A percentile compares a stretch with the other conserved stretches of the same genome.
Evolutionary conservation across 2,329 filamentous ascomycete genomes (phyloP).

Genomic region (Monosporascus sp.): DNA sequence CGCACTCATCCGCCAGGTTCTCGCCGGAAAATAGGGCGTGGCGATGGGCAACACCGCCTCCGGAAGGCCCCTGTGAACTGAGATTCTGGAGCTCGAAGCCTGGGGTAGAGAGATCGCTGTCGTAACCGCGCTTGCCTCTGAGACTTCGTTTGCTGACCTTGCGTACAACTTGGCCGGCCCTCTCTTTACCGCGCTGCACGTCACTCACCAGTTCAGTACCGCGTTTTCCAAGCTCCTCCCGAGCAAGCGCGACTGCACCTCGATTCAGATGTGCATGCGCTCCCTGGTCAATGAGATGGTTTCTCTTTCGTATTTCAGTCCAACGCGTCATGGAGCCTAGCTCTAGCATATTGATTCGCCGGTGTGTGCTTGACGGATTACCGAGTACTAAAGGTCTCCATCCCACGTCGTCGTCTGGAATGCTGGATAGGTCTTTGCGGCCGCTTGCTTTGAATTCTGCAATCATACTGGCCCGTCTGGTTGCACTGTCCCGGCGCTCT

Average conservation of each 20-base stretch:
- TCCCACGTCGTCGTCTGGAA: slow-evolving; percentile 48
- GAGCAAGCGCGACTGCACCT: slow-evolving; percentile 27
- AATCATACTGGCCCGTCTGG: slow-evolving; percentile 36
- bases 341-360: slow-evolving; percentile 68
- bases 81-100: slow-evolving; percentile 10
- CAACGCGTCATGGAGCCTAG: slow-evolving; percentile 63
- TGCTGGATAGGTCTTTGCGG: slow-evolving; percentile 23
- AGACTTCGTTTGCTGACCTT: slow-evolving; percentile 30
- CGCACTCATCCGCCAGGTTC: slow-evolving; percentile 28
- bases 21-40: slow-evolving; percentile 14
- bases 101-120: slow-evolving; percentile 19
- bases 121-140: slow-evolving; percentile 22
- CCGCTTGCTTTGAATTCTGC: slow-evolving; percentile 26
- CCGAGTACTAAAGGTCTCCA: slow-evolving; percentile 69
- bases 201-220: slow-evolving; percentile 22
- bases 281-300: slow-evolving; percentile 48
- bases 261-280: slow-evolving; percentile 30
- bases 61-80: slow-evolving; percentile 7
- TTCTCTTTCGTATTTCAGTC: slow-evolving; percentile 64
- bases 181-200: slow-evolving; percentile 24
- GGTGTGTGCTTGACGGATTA: slow-evolving; percentile 62
- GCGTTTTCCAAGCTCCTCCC: slow-evolving; percentile 23
- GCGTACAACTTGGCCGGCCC: slow-evolving; percentile 24
- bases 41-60: slow-evolving; percentile 15
- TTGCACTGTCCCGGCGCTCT: slow-evolving; percentile 43